Evolutionary conservation across 495 filamentous ascomycete genomes (phyloP), one percentile per base, ranked within the genome.

Genomic region (Jackrogersella minutella): DNA sequence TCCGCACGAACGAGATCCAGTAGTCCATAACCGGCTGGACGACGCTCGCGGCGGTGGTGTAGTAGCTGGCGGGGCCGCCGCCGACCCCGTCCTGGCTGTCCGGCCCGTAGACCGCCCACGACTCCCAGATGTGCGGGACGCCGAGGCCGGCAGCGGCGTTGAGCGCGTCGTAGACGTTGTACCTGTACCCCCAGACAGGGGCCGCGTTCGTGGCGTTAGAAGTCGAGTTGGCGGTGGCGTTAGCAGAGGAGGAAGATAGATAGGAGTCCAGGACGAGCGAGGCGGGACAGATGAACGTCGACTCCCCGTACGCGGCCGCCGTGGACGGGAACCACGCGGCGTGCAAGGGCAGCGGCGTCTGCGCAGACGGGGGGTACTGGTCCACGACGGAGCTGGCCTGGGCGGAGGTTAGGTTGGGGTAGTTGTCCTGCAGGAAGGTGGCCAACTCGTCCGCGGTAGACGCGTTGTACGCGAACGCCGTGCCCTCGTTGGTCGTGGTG

Each of bases 231-330:
- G 41, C 10, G 41, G 10, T 10, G 9, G 41, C 2, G 41, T 46
- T 19, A 37, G 34, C 4, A 10, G 34, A 37, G 19, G n/a, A 41
- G 13, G 39, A 41, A 14, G 14, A 16, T 7, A 1, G 8, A n/a
- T 74, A 50, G 5, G 67, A 59, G 39, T 66, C 53, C 14, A 80
- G 74, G 34, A 82, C 50, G 56, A 63, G 70, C n/a, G 52, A 56
- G 5, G 79, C 79, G 2, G 88, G 87, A 58, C 88, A 91, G 57
- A 84, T 80, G 60, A 91, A 90, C 1, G 84, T 88, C 1, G 82
- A 79, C 68, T 91, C 88, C 36, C 85, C 85, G 68, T 87, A 89
- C 24, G 79, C 78, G 5, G 80, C 74, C 44, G 83, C 81, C 58
- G 84, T 64, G 11, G 73, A 69, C 6, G 79, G 75, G 65, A 78